phyloP scores from a whole-genome alignment of 139 green algal genomes.

The Edaphochlamys debaryana region DNA sequence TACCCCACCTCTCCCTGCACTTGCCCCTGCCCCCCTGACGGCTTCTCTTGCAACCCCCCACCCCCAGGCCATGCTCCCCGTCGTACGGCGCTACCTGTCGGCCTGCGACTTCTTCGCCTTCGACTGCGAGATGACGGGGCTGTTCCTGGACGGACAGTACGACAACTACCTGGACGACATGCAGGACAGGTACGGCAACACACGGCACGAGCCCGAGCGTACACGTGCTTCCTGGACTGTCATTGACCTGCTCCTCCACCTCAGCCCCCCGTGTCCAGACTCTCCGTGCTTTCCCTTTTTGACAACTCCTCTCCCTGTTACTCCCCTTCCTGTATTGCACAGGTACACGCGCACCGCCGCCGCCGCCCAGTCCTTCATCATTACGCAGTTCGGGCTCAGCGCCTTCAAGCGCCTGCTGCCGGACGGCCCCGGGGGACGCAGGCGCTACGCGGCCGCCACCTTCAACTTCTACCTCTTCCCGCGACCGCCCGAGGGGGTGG shows the following conservation, averaged over 20 bases:
- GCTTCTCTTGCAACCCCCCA: background rate
- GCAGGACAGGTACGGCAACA: slow-evolving; percentile 69
- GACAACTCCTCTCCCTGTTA: too few relatives aligned
- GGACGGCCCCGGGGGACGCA: slow-evolving; percentile 1
- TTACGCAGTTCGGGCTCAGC: slow-evolving; percentile 84
- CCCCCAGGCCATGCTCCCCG: background rate
- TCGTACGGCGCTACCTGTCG: slow-evolving; percentile 23
- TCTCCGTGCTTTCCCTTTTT: too few relatives aligned
- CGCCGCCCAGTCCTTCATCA: slow-evolving; percentile 60
- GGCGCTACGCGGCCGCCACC: slow-evolving; percentile 61
- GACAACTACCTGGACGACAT: slow-evolving; percentile 75
- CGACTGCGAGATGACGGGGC: slow-evolving; percentile 85
- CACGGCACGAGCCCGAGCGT: too few relatives aligned
- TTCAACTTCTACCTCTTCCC: slow-evolving; percentile 92
- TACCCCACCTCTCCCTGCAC: background rate
- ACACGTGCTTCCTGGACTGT: background rate
- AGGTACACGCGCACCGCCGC: slow-evolving; percentile 60
- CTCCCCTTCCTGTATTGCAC: too few relatives aligned
- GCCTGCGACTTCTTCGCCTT: slow-evolving; percentile 63
- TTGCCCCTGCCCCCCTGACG: background rate
- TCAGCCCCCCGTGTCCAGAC: too few relatives aligned
- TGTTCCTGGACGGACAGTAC: slow-evolving; percentile 66
- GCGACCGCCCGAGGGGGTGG: slow-evolving; percentile 38
- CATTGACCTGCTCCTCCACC: too few relatives aligned
- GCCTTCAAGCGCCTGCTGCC: slow-evolving; percentile 46